phyloP scores from a whole-genome alignment of 2,329 filamentous ascomycete genomes.

The Penicillium verrucosum region DNA sequence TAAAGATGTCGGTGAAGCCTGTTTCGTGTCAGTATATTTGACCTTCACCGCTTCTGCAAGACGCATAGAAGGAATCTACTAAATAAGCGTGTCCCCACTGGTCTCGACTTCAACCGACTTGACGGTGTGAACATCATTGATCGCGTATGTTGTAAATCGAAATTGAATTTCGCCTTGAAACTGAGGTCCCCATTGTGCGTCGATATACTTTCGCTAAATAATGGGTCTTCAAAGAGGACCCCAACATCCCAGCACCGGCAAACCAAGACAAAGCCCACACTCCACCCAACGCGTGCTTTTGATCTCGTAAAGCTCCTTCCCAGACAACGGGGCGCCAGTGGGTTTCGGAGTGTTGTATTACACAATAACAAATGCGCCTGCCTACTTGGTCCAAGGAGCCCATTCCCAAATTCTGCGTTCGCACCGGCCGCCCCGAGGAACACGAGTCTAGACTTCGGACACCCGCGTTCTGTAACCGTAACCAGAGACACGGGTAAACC shows the following conservation, averaged over 20 bases:
- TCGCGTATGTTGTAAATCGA: background rate
- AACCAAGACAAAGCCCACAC: slow-evolving; percentile 8
- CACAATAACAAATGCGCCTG: slow-evolving; percentile 5
- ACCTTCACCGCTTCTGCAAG: slow-evolving; percentile 21
- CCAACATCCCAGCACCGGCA: slow-evolving; percentile 11
- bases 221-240: slow-evolving; percentile 11
- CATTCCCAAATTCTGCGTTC: slow-evolving; percentile 2
- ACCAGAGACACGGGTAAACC: slow-evolving; percentile 3
- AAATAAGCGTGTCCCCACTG: slow-evolving; percentile 1
- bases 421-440: slow-evolving; percentile 6
- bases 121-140: slow-evolving; percentile 5
- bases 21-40: slow-evolving; percentile 4
- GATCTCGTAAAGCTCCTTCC: slow-evolving; percentile 4
- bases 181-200: slow-evolving; percentile 16
- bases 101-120: slow-evolving; percentile 1
- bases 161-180: background rate
- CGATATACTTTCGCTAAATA: slow-evolving; percentile 24
- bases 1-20: slow-evolving; percentile 24
- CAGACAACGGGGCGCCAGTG: slow-evolving; percentile 1
- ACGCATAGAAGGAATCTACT: background rate
- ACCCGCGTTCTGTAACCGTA: background rate
- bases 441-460: slow-evolving; percentile 6
- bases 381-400: slow-evolving; percentile 3
- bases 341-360: background rate
- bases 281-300: slow-evolving; percentile 12